Percentiles rank a stretch among this genome's conserved stretches.
These are phyloP conservation scores for Eutypella sp. DNA, from an alignment of 2,329 filamentous ascomycete genomes.

Conservation along the genomic window DNA sequence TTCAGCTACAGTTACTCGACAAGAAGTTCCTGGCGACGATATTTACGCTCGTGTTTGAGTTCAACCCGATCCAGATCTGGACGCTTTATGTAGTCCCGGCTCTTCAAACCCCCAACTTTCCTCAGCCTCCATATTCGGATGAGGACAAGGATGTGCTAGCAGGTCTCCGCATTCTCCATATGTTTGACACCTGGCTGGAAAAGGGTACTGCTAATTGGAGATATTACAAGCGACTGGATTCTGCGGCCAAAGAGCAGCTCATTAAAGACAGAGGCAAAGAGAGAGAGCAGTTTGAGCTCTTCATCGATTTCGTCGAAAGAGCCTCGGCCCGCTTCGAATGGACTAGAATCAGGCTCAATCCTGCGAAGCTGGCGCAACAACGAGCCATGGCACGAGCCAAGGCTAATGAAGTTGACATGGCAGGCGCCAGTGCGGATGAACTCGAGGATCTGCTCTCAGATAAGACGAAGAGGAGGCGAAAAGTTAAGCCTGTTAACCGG, in stretches of 20 bases:
- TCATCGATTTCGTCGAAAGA: slow-evolving; percentile 17
- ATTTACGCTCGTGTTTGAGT: slow-evolving; percentile 15
- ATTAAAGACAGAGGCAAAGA: slow-evolving; percentile 2
- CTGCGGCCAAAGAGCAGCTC: slow-evolving; percentile 9
- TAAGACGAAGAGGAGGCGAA: slow-evolving; percentile 34
- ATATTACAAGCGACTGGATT: slow-evolving; percentile 14
- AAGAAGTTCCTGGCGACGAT: slow-evolving; percentile 15
- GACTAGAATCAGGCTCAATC: not conserved
- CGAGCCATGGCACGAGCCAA: too few species aligned
- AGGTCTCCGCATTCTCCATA: slow-evolving; percentile 15
- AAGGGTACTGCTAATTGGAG: slow-evolving; percentile 2
- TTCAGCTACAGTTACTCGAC: slow-evolving; percentile 20
- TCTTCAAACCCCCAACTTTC: slow-evolving; percentile 11
- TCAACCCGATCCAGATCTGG: slow-evolving; percentile 21
- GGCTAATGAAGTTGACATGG: slow-evolving; percentile 6
- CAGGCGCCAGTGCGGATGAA: too few species aligned
- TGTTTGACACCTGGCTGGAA: slow-evolving; percentile 19
- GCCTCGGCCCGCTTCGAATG: slow-evolving; percentile 21
- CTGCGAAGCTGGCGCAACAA: too few species aligned
- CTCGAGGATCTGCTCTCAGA: too few species aligned
- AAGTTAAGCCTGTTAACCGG: slow-evolving; percentile 42
- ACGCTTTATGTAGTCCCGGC: slow-evolving; percentile 16
- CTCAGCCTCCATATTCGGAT: slow-evolving; percentile 9
- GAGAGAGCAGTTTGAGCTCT: slow-evolving; percentile 9
- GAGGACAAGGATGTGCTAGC: slow-evolving; percentile 10